phyloP scores from a whole-genome alignment of 1,139 yeast species.

The Yamadazyma trypodendri region DNA sequence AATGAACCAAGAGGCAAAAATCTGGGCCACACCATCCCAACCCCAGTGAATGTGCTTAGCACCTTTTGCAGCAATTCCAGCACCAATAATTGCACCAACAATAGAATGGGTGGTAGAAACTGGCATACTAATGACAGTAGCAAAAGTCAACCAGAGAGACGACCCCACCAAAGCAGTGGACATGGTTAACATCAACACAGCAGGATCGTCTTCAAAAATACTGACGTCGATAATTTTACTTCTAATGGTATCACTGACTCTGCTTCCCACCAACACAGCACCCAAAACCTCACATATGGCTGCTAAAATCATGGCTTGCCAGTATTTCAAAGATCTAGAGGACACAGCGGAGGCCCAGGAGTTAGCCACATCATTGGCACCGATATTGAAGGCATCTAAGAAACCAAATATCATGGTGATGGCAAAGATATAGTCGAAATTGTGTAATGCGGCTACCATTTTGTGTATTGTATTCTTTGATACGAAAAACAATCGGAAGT shows the following conservation, averaged over 20 bases:
- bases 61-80: constrained; percentile 71
- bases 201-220: constrained; percentile 55
- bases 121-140: constrained; percentile 69
- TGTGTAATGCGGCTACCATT: constrained; percentile 38
- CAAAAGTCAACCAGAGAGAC: constrained; percentile 68
- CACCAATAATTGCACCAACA: constrained; percentile 75
- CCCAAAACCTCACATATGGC: constrained; percentile 71
- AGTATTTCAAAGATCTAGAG: constrained; percentile 64
- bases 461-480: neutral
- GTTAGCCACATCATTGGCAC: constrained; percentile 83
- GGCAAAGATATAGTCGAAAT: constrained; percentile 66
- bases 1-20: constrained; percentile 78
- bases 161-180: constrained; percentile 75
- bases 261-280: constrained; percentile 69
- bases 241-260: constrained; percentile 70
- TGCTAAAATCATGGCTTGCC: constrained; percentile 75
- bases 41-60: constrained; percentile 66
- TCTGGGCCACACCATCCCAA: constrained; percentile 71
- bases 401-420: constrained; percentile 70
- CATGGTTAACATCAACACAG: constrained; percentile 73
- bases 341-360: constrained; percentile 76
- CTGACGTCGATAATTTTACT: constrained; percentile 56
- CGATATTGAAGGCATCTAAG: constrained; percentile 80
- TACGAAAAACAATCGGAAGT: neutral
- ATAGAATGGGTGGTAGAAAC: constrained; percentile 80